Percentiles rank a stretch among this genome's conserved stretches.
Conservation (phyloP, 441 rosid species). For the Daphne laureola region DNA sequence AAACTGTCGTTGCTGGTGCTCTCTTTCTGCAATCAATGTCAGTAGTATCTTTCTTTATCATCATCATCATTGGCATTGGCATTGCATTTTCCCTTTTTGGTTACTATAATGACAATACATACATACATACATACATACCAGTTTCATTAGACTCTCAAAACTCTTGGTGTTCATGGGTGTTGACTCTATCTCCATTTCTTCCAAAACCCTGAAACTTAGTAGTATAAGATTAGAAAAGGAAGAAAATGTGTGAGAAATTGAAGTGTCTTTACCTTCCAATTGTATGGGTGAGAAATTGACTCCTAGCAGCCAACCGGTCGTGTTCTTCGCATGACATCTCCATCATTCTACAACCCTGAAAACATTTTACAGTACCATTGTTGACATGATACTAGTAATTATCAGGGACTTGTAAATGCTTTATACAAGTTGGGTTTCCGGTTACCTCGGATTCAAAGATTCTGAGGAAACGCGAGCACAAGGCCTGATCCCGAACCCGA, state of each 20-base stretch:
- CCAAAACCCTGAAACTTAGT: slow-evolving; percentile 22
- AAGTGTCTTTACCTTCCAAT: too few species aligned
- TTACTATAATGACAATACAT: background rate
- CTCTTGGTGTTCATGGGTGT: slow-evolving; percentile 39
- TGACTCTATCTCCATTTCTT: slow-evolving; percentile 36
- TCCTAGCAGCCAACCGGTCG: slow-evolving; percentile 39
- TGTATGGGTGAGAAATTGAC: slow-evolving; percentile 41
- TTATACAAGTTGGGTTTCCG: background rate
- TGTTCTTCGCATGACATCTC: slow-evolving; percentile 60
- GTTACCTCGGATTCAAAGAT: slow-evolving; percentile 43
- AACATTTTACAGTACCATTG: too few species aligned
- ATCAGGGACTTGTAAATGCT: too few species aligned
- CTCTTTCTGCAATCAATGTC: slow-evolving; percentile 32
- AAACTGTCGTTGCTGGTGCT: slow-evolving; percentile 28
- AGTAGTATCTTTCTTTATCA: background rate
- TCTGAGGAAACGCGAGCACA: slow-evolving; percentile 37
- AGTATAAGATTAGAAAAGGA: background rate
- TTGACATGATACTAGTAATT: too few species aligned
- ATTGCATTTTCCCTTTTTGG: background rate
- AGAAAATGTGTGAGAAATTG: too few species aligned
- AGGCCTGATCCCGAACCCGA: slow-evolving; percentile 28
- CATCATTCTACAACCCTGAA: slow-evolving; percentile 58
- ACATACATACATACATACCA: too few species aligned
- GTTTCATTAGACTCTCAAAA: slow-evolving; percentile 33
- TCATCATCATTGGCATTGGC: too few species aligned